Evolutionary conservation across 768 basidiomycete species (phyloP), one percentile per base, ranked within the genome.

Genomic region (Lactarius evosmus): DNA sequence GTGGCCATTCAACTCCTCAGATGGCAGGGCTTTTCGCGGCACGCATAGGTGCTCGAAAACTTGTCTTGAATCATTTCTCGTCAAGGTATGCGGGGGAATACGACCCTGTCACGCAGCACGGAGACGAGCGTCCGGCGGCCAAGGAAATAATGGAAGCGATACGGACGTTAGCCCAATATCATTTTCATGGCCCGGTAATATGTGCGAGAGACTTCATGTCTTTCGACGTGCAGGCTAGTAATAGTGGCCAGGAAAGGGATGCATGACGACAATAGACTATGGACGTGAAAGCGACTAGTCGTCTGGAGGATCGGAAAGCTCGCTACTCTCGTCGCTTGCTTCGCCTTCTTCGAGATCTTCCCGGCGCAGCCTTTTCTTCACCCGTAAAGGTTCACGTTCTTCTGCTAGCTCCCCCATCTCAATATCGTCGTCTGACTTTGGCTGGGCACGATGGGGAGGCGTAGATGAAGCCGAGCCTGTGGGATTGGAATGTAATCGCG

Each of bases 371-470:
- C 83, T 87, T 73, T 78, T 85, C 73, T 83, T 86, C 62, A 49
- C 60, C 56, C 84, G 78, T 38, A 68, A 67, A 58, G 75, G 81
- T 65, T 79, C 83, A 3, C 84, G 83, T 58, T 84, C 83, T 70
- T 93, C 91, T 65, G 89, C 86, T 3, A 93, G 83, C 71, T 93
- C 91, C n/a, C 91, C 91, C 91, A 93, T 93, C 74, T 93, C 91
- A 66, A 93, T 92, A 66, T 93, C 91, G 67, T 89, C 82, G 32
- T 74, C 75, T 4, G 66, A 60, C 30, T 72, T 55, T 44, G 60
- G 65, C 12, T 65, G 38, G 60, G 67, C 44, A 62, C 64, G 59
- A 41, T 65, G 56, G 22, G 68, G 41, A 27, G 57, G 66, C 29
- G 62, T 66, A 17, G 69, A 69, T 11, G 63, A 61, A 8, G 60